Evolutionary conservation across 2,329 filamentous ascomycete genomes (phyloP), one percentile per base, ranked within the genome.

Genomic region (Colletotrichum tabaci): DNA sequence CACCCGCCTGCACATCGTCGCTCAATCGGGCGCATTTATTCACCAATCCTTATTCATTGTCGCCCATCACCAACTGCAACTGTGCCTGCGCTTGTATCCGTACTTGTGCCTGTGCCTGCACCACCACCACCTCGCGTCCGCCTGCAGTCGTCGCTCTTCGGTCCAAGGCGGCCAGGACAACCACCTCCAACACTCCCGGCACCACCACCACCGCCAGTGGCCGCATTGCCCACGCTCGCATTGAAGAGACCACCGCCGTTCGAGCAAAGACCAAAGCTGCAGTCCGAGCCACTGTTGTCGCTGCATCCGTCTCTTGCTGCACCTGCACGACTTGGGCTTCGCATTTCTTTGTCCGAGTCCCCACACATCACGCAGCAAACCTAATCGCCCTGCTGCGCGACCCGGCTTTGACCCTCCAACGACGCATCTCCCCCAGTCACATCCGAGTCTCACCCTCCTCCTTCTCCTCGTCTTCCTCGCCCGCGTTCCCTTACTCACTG

Each of bases 341-440:
- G 66, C 69, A 65, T 64, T 65, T 61, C 69, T 72, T 70, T 69
- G 66, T 66, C 21, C 69, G 47, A 47, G 60, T 67, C 66, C 58
- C 69, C 69, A 70, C 69, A 46, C 60, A 44, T 23, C 66, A 50
- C 55, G 60, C 61, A 55, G 60, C 69, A 70, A 72, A 72, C 66
- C 61, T 72, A 61, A 70, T 52, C 60, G 49, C 69, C 26, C 42
- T 55, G 60, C 49, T 66, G 66, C 60, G 55, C 66, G 40, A 70
- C 56, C 62, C 60, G 44, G 58, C 40, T 15, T 16, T 53, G 16
- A 23, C 44, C 61, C n/a, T 55, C 21, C 46, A 49, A 42, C 66
- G 60, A 50, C 56, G 26, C 42, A 47, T 65, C 47, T 56, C 52
- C 42, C 38, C 50, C 42, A 61, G 26, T 40, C 50, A 56, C 56